phyloP scores from a whole-genome alignment of 306 rosid species.

The Alnus glutinosa region DNA sequence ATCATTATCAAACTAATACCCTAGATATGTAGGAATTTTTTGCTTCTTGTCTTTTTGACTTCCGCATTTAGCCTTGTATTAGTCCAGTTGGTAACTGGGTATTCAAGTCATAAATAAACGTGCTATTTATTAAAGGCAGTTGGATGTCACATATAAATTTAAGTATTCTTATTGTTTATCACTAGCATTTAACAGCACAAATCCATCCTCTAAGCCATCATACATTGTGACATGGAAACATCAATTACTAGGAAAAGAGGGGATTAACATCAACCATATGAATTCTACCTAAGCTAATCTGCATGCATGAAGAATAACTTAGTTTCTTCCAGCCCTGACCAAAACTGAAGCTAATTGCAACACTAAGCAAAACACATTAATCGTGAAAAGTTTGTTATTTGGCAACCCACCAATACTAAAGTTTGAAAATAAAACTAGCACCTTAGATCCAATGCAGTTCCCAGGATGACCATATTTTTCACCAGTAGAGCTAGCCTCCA shows the following conservation, averaged over 20 bases:
- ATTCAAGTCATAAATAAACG: neutral
- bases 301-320: neutral
- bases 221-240: neutral
- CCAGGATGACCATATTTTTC: constrained; percentile 56
- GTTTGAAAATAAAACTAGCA: constrained; percentile 30
- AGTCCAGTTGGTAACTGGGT: neutral
- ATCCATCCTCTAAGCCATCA: neutral
- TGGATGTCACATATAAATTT: neutral
- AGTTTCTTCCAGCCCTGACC: neutral
- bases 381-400: neutral
- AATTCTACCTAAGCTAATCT: neutral
- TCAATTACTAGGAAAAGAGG: neutral
- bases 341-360: neutral
- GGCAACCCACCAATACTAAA: constrained; percentile 5
- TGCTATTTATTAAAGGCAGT: neutral
- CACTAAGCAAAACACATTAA: constrained; percentile 11
- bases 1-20: neutral
- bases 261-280: neutral
- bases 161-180: neutral
- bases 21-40: neutral
- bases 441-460: constrained; percentile 77
- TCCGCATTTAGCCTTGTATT: neutral
- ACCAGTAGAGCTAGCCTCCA: constrained; percentile 79
- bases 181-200: neutral
- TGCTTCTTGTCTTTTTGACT: neutral